Base-by-base conservation (phyloP, 2,329 filamentous ascomycete genomes). In the Akanthomyces uredinophilus region DNA sequence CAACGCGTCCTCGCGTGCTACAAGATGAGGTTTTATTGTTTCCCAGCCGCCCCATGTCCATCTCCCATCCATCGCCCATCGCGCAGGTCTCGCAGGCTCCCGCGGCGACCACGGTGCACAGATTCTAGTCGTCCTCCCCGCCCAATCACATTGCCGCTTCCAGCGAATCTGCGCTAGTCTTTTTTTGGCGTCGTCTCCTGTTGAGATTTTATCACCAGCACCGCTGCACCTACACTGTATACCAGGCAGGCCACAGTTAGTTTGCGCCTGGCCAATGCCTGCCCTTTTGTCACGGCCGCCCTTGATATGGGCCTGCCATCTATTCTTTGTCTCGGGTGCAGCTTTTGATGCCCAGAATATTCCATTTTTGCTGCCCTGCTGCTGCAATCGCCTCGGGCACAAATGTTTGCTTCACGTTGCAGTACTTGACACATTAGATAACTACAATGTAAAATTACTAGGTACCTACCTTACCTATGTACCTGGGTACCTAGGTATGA, bases 81-180 rank as follows among this genome's bases (percentile, higher is more conserved):
- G 14, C 18, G 27, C 49, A 51, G 46, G 56, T 32, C 56, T 50
- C 22, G 4, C 46, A 57, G 29, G 54, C 56, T 51, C 29, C 49
- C 44, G 44, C 32, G 7, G 41, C 49, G 29, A 53, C 49, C 32
- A 35, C 32, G 29, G 46, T 49, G 43, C 32, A 24, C 55, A 39
- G 43, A 35, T 35, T 35, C 32, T 35, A 39, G 37, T 39, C 32
- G 37, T 16, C 3, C 37, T 39, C 37, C 37, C 37, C 20, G 27
- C 24, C 57, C 57, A 60, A 60, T 60, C 41, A 60, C 24, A 52
- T 37, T 44, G 57, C 57, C 47, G 47, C 37, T 60, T 52, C 49
- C 47, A 60, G 37, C 39, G n/a, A 44, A 44, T 52, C 39, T 44
- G 13, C 56, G 37, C 57, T 60, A 60, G 37, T 43, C 57, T 18